These are phyloP conservation scores for Nicotiana undulata DNA, from an alignment of 257 asterid species.

Conservation along the genomic window DNA sequence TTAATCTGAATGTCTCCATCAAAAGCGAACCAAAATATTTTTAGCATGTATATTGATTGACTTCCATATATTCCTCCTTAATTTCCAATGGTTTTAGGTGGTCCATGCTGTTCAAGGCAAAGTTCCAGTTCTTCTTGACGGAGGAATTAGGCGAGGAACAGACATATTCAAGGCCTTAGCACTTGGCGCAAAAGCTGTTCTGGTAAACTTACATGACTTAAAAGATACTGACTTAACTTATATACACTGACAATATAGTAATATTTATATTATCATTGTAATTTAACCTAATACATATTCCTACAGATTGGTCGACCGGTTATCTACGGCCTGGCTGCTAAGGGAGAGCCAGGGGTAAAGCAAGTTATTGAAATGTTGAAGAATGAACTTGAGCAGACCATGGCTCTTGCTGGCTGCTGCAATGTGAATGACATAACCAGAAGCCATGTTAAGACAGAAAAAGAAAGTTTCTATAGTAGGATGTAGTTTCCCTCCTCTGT, in stretches of 20 bases:
- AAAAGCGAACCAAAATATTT: no score
- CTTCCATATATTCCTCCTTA: not conserved
- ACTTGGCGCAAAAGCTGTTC: constrained; percentile 57
- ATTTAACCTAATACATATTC: not conserved
- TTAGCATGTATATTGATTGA: not conserved
- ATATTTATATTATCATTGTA: no score
- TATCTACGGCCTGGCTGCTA: constrained; percentile 40
- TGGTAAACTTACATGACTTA: constrained; percentile 24
- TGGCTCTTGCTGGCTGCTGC: constrained; percentile 61
- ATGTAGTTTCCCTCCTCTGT: constrained; percentile 11
- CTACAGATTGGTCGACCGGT: constrained; percentile 53
- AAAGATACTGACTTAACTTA: not conserved
- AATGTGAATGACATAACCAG: constrained; percentile 34
- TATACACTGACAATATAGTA: no score
- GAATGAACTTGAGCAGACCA: constrained; percentile 51
- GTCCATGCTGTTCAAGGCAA: constrained; percentile 51
- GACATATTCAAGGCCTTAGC: constrained; percentile 70
- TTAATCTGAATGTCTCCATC: not conserved
- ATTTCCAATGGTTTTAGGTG: constrained; percentile 26
- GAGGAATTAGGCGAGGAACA: constrained; percentile 68
- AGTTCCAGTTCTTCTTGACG: constrained; percentile 57
- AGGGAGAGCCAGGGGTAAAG: constrained; percentile 47
- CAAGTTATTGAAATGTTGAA: constrained; percentile 41
- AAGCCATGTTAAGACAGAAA: constrained; percentile 36
- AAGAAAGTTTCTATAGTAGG: constrained; percentile 22